Evolutionary conservation across 1,139 yeast genomes (phyloP).

Genomic region (Saccharomyces hybrid): DNA sequence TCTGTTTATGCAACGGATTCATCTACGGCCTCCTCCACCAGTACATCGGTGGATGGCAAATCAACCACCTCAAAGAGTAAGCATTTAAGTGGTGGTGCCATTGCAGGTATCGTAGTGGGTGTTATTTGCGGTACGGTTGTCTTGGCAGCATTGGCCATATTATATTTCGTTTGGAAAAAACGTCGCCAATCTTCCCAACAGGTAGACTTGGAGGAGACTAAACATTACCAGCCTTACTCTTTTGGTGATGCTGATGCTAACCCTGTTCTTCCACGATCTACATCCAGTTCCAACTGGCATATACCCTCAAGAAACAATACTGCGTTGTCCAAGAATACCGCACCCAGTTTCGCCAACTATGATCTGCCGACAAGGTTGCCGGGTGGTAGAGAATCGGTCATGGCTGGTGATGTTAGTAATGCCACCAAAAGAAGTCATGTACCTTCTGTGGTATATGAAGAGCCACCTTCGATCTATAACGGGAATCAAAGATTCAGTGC

Average conservation of each 20-base stretch:
- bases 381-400: not conserved
- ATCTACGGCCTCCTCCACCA: constrained; percentile 7
- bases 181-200: constrained; percentile 24
- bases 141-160: constrained; percentile 33
- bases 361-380: not conserved
- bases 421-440: constrained; percentile 3
- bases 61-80: constrained; percentile 11
- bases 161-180: constrained; percentile 40
- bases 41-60: constrained; percentile 7
- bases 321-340: constrained; percentile 1
- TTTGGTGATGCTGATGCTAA: constrained; percentile 30
- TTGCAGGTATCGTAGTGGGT: constrained; percentile 69
- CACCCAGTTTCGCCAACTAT: not conserved
- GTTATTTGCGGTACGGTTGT: constrained; percentile 43
- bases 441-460: constrained; percentile 20
- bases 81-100: constrained; percentile 51
- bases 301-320: constrained; percentile 16
- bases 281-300: constrained; percentile 13
- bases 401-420: not conserved
- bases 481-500: constrained; percentile 48
- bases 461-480: constrained; percentile 22
- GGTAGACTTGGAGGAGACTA: constrained; percentile 27
- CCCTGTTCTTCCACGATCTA: constrained; percentile 17
- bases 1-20: constrained; percentile 12
- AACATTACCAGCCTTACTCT: constrained; percentile 32